phyloP scores from a whole-genome alignment of 1,139 yeast genomes.

The Suhomyces choctaworum region DNA sequence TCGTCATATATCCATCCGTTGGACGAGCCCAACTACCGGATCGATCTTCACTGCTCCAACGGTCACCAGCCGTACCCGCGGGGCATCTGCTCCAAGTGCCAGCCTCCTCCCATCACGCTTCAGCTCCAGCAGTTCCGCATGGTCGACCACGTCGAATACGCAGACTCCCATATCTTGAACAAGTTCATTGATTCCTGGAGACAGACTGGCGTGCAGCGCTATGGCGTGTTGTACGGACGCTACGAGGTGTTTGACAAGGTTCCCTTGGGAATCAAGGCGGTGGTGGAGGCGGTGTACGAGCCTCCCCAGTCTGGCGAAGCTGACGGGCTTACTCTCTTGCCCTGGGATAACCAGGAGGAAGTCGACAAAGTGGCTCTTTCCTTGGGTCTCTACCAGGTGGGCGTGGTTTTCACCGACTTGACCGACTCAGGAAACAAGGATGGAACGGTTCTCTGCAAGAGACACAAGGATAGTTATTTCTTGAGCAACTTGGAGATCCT shows the following conservation, averaged over 20 bases:
- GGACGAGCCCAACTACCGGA: constrained; percentile 66
- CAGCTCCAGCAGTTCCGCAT: constrained; percentile 89
- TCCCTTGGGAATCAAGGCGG: constrained; percentile 92
- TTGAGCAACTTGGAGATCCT: constrained; percentile 79
- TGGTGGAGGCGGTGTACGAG: constrained; percentile 90
- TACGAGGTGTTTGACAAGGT: constrained; percentile 77
- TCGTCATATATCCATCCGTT: constrained; percentile 81
- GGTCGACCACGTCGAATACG: constrained; percentile 97
- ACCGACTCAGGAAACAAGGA: constrained; percentile 83
- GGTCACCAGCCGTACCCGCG: constrained; percentile 94
- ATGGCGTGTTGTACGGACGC: constrained; percentile 81
- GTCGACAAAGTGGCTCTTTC: constrained; percentile 57
- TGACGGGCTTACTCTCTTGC: constrained; percentile 75
- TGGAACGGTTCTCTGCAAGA: constrained; percentile 87
- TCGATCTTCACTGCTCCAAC: constrained; percentile 62
- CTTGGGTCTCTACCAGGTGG: constrained; percentile 73
- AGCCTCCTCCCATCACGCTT: constrained; percentile 90
- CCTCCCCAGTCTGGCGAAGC: constrained; percentile 86
- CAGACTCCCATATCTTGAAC: constrained; percentile 70
- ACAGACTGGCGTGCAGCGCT: constrained; percentile 78
- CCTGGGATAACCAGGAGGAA: constrained; percentile 57
- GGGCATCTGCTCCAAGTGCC: constrained; percentile 97
- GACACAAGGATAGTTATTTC: constrained; percentile 91
- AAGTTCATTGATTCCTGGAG: constrained; percentile 92
- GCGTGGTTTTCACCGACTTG: constrained; percentile 86